Evolutionary conservation across 1,139 yeast species (phyloP), one percentile per base, ranked within the genome.

Genomic region (Debaryomycetaceae sp.): DNA sequence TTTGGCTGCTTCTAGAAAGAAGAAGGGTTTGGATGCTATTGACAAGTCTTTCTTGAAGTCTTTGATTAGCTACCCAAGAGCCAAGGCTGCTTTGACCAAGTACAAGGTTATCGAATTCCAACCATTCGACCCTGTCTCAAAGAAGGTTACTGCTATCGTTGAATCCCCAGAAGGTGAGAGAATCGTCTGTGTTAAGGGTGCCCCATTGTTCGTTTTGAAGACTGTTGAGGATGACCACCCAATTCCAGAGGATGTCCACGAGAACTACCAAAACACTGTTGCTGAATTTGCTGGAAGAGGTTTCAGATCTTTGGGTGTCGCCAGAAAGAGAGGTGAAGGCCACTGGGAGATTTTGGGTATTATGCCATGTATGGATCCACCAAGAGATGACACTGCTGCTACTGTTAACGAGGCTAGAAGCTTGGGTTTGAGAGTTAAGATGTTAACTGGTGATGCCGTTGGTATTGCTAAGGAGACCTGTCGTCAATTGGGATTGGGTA

Each of bases 331-430:
- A 85, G 96, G 96, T 76, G 96, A 89, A 74, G 96, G 95, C 70
- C 96, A 88, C 84, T 89, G 97, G 97, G 96, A 89, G 80, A 86
- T 89, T 63, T 81, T 89, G 66, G 97, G 97, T 78, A 91, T 89
- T 78, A 88, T 89, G 95, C 96, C 97, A 72, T 88, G 96, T 82
- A 88, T 89, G 93, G 97, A 89, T 75, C 97, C 97, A 66, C 97
- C 97, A 76, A 87, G 97, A 84, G 96, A 88, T 71, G 97, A 89
- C 72, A 89, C 97, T 81, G 97, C 96, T 69, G 87, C 84, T 68
- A 89, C 97, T 72, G 95, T 89, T 71, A 73, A 81, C 74, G 97
- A 89, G 80, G 97, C 97, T 65, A 87, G 88, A 80, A 74, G 79
- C 63, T 83, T 89, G 66, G 97, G 97, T 87, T 82, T 89, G 69